These are phyloP conservation scores for Sclerotinia minor DNA, from an alignment of 2,329 filamentous ascomycete genomes.

Conservation along the genomic window DNA sequence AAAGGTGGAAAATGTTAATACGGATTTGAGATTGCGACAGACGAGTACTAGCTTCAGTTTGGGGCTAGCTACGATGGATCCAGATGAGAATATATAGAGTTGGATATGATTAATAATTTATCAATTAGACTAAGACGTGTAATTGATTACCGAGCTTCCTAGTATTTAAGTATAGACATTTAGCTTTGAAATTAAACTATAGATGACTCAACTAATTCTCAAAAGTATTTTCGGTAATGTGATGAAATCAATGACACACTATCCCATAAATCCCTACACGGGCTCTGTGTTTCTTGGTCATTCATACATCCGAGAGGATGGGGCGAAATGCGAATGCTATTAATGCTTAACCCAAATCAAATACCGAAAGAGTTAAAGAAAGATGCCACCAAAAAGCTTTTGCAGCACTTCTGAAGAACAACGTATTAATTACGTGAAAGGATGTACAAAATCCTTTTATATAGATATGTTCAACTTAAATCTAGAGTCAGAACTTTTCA, in stretches of 20 bases:
- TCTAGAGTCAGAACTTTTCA: no score
- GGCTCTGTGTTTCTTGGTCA: background rate
- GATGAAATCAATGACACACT: background rate
- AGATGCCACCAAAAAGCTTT: no score
- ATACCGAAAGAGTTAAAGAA: no score
- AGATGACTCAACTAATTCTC: background rate
- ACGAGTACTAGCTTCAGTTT: slow-evolving; percentile 1
- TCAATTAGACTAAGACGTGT: no score
- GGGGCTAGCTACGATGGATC: background rate
- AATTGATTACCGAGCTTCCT: background rate
- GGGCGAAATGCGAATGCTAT: no score
- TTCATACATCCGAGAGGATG: background rate
- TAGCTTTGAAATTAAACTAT: background rate
- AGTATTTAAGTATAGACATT: background rate
- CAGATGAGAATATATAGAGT: background rate
- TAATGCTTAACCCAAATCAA: no score
- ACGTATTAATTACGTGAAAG: no score
- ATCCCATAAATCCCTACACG: background rate
- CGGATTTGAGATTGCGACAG: background rate
- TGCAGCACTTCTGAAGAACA: no score
- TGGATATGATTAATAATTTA: slow-evolving; percentile 1
- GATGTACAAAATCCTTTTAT: no score
- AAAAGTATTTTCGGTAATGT: background rate
- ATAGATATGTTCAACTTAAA: no score
- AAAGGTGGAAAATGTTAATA: background rate